Evolutionary conservation across 129 eudicot genomes (phyloP).

Genomic region (Calendula officinalis): DNA sequence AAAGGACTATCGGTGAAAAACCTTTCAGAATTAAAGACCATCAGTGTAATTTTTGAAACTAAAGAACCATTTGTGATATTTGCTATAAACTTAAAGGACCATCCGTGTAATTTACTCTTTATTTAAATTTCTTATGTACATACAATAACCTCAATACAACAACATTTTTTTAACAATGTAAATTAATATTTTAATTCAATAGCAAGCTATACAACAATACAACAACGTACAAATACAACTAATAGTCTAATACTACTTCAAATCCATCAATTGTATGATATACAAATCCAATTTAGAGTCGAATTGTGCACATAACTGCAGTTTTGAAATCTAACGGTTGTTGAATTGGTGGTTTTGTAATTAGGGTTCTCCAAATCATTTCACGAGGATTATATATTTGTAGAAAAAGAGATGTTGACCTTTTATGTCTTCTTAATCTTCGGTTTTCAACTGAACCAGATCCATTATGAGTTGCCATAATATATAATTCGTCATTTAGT

Average conservation of each 20-base stretch:
- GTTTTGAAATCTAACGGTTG: conserved; percentile 69
- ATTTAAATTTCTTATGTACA: conserved; percentile 22
- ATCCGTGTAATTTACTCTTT: conserved; percentile 6
- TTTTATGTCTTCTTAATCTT: conserved; percentile 60
- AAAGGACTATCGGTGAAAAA: not conserved
- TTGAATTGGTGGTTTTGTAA: conserved; percentile 65
- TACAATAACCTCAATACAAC: not conserved
- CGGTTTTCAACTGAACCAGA: conserved; percentile 43
- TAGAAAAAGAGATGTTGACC: conserved; percentile 48
- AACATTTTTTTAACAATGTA: conserved; percentile 7
- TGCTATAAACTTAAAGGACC: too few relatives aligned
- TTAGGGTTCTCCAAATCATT: conserved; percentile 68
- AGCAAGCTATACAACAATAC: conserved; percentile 28
- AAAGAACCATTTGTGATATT: too few relatives aligned
- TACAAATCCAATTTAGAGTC: conserved; percentile 43
- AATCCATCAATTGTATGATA: not conserved
- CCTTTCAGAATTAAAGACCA: too few relatives aligned
- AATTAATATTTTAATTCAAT: conserved; percentile 3
- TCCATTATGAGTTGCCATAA: conserved; percentile 47
- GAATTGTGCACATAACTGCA: conserved; percentile 74
- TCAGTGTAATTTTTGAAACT: too few relatives aligned
- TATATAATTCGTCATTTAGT: conserved; percentile 64
- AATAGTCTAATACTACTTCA: not conserved
- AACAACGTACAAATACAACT: not conserved
- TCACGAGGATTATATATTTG: conserved; percentile 72